Conservation (phyloP, 106 monocot species). For the Triglochin maritima region DNA sequence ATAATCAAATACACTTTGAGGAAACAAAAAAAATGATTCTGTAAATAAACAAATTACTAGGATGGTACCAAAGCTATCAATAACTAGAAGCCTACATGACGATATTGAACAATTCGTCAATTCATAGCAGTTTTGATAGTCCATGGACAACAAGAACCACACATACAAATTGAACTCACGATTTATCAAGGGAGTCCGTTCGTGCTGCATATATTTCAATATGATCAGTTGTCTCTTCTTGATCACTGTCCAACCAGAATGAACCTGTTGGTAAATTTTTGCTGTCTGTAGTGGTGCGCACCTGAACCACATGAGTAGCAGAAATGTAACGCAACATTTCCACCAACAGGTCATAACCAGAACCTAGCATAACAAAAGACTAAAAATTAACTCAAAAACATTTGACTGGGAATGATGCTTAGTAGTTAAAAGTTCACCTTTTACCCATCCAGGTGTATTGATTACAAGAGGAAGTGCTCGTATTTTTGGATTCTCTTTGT, state of each 20-base stretch:
- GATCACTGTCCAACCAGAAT: conserved; percentile 56
- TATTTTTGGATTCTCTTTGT: conserved; percentile 14
- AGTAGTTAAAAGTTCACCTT: conserved; percentile 35
- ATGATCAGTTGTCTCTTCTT: conserved; percentile 18
- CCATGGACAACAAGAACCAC: no score
- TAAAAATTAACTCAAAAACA: not conserved
- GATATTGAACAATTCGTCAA: no score
- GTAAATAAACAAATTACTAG: no score
- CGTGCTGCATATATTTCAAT: conserved; percentile 31
- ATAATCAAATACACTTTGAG: no score
- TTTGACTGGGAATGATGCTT: no score
- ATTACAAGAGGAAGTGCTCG: conserved; percentile 55
- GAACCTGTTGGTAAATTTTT: conserved; percentile 74
- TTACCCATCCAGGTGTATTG: conserved; percentile 97
- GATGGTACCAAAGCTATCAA: no score
- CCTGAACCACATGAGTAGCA: conserved; percentile 61
- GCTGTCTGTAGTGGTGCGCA: conserved; percentile 49
- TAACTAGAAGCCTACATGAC: no score
- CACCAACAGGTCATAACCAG: conserved; percentile 76
- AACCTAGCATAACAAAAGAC: conserved; percentile 29
- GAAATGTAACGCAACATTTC: conserved; percentile 53
- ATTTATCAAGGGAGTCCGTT: conserved; percentile 31
- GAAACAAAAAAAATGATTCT: no score
- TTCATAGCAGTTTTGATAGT: no score
- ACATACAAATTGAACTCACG: conserved; percentile 37